These are phyloP conservation scores for Alternaria metachromatica DNA, from an alignment of 2,329 filamentous ascomycete genomes.

Conservation along the genomic window DNA sequence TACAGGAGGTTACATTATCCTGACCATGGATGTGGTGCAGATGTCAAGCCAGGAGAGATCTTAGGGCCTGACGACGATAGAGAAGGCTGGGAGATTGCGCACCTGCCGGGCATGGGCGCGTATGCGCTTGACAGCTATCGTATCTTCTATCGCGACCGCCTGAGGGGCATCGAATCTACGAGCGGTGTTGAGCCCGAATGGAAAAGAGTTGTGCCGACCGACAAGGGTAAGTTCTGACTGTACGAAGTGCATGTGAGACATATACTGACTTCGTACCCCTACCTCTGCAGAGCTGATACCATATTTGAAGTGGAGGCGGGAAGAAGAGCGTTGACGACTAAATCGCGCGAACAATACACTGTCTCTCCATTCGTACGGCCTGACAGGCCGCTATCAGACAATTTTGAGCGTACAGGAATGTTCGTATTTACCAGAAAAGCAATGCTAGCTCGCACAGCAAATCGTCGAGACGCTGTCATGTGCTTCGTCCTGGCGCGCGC, in stretches of 20 bases:
- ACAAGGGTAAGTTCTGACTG: constrained; percentile 61
- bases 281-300: constrained; percentile 58
- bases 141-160: constrained; percentile 85
- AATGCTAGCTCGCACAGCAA: not conserved
- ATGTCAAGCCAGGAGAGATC: constrained; percentile 54
- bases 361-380: not conserved
- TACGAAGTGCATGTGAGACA: no score
- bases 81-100: constrained; percentile 79
- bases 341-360: not conserved
- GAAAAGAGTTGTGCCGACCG: constrained; percentile 81
- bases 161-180: constrained; percentile 68
- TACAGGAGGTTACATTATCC: constrained; percentile 61
- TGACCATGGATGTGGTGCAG: constrained; percentile 25
- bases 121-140: constrained; percentile 92
- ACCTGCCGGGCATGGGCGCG: constrained; percentile 74
- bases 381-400: not conserved
- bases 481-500: not conserved
- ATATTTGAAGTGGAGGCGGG: constrained; percentile 90
- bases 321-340: constrained; percentile 62
- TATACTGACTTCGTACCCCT: no score
- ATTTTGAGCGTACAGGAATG: not conserved
- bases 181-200: constrained; percentile 78
- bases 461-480: not conserved
- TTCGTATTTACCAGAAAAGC: not conserved
- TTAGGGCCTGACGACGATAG: constrained; percentile 47